Base-by-base conservation (phyloP, 1,284 basidiomycete genomes). In the Stygiomarasmius scandens region DNA sequence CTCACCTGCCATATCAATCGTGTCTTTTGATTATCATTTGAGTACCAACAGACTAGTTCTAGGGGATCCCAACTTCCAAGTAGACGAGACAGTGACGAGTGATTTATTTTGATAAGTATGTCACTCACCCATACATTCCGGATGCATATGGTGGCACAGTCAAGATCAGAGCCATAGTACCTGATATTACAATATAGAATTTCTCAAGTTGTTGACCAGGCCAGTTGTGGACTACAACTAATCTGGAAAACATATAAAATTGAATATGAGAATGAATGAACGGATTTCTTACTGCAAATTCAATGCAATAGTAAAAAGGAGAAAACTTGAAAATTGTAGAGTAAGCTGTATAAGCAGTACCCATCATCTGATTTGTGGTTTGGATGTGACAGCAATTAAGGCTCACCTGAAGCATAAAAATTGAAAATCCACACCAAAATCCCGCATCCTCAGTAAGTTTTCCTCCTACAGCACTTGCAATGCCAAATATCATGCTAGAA, bases 401-500 rank as follows among this genome's bases (percentile, higher is more conserved):
- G 20, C 20, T 52, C 34, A 60, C 62, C 58, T 61, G 60, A 27
- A 63, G 50, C 47, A 63, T 47, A 29, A 54, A 63, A 38, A 63
- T 59, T 9, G 60, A 59, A 34, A 61, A 57, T 25, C 61, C 61
- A 47, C 63, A 64, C 19, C 51, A 34, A 22, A 46, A 54, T 19
- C 61, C 57, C 19, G 52, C 29, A 32, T 12, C 53, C 24, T 54
- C 57, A 4, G 58, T 60, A 44, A 55, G 58, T 32, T 55, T 49
- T 16, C 61, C 63, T 38, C 59, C 53, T 23, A 60, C 55, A 20
- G 63, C 59, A 51, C 49, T 56, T 24, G 59, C 58, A 43, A 63
- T 61, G 20, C 61, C 61, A 56, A 64, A 64, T 29, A 64, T 23
- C 57, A 63, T 59, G 43, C 63, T 64, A 29, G 23, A 14, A 43